phyloP scores from a whole-genome alignment of 257 asterid species.

The Thymus mandschuricus region DNA sequence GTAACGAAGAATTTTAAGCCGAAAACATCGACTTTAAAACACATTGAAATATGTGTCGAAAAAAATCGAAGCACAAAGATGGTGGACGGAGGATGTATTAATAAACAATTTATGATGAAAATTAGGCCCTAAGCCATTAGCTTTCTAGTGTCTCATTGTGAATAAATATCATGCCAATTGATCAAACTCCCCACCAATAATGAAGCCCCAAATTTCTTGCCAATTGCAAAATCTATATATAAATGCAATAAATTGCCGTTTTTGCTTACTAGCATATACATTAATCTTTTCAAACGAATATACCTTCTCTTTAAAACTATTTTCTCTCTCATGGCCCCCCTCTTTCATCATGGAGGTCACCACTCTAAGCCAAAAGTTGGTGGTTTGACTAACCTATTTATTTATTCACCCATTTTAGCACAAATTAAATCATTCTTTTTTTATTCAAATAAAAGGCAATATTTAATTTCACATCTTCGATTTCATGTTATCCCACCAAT shows the following conservation, averaged over 20 bases:
- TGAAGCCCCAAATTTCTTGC: constrained; percentile 23
- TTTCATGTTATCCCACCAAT: constrained; percentile 28
- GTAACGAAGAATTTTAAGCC: no score
- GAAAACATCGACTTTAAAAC: no score
- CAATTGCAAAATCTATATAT: constrained; percentile 22
- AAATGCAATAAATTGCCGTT: constrained; percentile 28
- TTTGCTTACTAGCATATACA: constrained; percentile 31
- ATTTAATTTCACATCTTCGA: background rate
- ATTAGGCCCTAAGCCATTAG: constrained; percentile 19
- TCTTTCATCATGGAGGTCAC: constrained; percentile 42
- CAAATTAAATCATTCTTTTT: constrained; percentile 3
- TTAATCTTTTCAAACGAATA: constrained; percentile 17
- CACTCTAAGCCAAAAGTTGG: constrained; percentile 29
- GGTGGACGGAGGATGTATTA: no score
- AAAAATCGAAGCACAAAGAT: no score
- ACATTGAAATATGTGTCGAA: no score
- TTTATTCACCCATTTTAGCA: background rate
- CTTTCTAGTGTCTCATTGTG: constrained; percentile 1
- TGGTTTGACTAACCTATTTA: constrained; percentile 7
- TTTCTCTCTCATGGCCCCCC: background rate
- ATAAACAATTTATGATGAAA: background rate
- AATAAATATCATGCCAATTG: constrained; percentile 5
- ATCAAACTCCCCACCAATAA: constrained; percentile 24
- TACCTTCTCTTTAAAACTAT: background rate
- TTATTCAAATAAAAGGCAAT: background rate